Base-by-base conservation (phyloP, 2,329 filamentous ascomycete species). In the Ampelomyces quisqualis region DNA sequence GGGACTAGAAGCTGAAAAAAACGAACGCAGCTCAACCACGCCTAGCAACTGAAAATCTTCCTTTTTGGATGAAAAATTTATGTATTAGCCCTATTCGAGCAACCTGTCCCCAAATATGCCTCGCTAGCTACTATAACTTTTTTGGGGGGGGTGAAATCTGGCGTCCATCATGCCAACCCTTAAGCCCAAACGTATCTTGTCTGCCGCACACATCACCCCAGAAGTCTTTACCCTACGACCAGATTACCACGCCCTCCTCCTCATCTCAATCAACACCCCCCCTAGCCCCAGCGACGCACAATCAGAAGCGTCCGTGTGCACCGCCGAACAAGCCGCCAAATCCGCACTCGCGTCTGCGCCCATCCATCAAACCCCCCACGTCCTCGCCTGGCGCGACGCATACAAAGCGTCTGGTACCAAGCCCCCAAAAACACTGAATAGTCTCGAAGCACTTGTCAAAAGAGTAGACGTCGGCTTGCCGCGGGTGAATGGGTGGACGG, bases 321-420 rank as follows among this genome's bases (percentile, higher is more conserved):
- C 61, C 34, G 62, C 62, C n/a, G 61, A 65, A 45, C 15, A 34
- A 3, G 41, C 35, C n/a, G 55, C 49, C 13, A 43, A 46, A 33
- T 34, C 34, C 3, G 31, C 38, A 6, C 39, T 58, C 5, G 22
- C 47, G 17, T 46, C 43, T 5, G 34, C 57, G 6, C 42, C 68
- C 19, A 65, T 49, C 23, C 55, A 65, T 5, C n/a, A n/a, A n/a
- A 53, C 70, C 19, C 57, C 66, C 0, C 66, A 69, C 31, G 57
- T 70, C n/a, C 58, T 60, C 31, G 57, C 67, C 10, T 70, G 69
- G 69, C 53, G 67, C 26, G 61, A 65, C 33, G 52, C 68, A 7
- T 70, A 70, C 48, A 70, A 69, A 22, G 40, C 57, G 8, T 71
- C 71, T 34, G 67, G 68, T 11, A 62, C 67, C 10, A 71, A 70